These are phyloP conservation scores for Garcia nutans DNA, from an alignment of 345 rosid genomes.

Conservation along the genomic window DNA sequence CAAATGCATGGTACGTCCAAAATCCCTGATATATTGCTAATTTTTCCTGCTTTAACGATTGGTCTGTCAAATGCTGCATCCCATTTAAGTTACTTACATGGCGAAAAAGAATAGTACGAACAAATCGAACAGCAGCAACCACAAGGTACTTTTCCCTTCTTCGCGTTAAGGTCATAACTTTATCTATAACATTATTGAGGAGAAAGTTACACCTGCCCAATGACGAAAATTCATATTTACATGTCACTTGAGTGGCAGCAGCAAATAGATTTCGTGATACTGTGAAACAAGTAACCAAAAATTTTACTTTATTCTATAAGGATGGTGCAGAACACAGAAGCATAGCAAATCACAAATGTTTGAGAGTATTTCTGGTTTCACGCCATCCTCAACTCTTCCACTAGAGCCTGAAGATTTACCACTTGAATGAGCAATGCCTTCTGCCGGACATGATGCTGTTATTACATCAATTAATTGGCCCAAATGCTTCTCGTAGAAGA, in stretches of 20 bases:
- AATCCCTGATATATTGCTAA: not conserved
- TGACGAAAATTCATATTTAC: constrained; percentile 22
- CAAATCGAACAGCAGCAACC: constrained; percentile 89
- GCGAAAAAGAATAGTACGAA: constrained; percentile 82
- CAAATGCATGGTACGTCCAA: too few relatives aligned
- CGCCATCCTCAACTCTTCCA: constrained; percentile 40
- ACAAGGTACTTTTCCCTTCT: constrained; percentile 92
- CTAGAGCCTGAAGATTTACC: constrained; percentile 44
- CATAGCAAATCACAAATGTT: constrained; percentile 93
- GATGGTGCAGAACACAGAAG: constrained; percentile 92
- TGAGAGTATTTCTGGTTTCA: constrained; percentile 84
- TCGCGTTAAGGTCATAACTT: constrained; percentile 71
- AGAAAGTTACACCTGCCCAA: constrained; percentile 83
- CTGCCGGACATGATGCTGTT: constrained; percentile 66
- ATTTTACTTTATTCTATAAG: constrained; percentile 82
- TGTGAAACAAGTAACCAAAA: constrained; percentile 19
- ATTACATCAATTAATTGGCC: constrained; percentile 84
- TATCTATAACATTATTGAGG: constrained; percentile 72
- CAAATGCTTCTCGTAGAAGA: constrained; percentile 93
- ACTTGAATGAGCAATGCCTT: constrained; percentile 35
- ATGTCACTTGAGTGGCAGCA: constrained; percentile 14
- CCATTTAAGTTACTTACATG: constrained; percentile 54
- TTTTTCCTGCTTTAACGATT: not conserved
- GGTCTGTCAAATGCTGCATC: not conserved
- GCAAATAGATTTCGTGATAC: constrained; percentile 11